Base-by-base conservation (phyloP, 2,329 filamentous ascomycete genomes). In the Massarina eburnea region DNA sequence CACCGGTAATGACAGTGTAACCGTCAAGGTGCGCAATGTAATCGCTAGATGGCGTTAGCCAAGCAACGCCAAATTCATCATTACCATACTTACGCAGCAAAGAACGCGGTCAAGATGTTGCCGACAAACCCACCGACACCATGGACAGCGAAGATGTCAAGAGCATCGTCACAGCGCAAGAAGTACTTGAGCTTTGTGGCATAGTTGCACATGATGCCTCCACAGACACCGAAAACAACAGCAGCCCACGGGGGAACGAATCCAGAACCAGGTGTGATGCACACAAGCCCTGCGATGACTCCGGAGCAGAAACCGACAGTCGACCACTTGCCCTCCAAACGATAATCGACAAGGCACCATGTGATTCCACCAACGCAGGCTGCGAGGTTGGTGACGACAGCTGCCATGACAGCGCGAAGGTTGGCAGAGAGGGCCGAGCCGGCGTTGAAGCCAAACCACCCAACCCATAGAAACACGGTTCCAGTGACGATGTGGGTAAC, bases 361-460 rank as follows among this genome's bases (percentile, higher is more conserved):
- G 88, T 94, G 40, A 96, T 84, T 38, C 90, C 90, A 45, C 89
- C 91, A 8, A 91, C 82, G 48, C 86, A 89, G 27, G 90, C 91
- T 19, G 90, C 85, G 22, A 95, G 75, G 68, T 95, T 94, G 43
- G 91, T 95, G 34, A 92, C 88, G 1, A 92, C 79, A 9, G 87
- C 88, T 35, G 91, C 91, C 85, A 95, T 90, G 59, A 95, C 80
- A 35, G 89, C 89, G 39, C 91, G 85, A 64, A 95, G 71, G 70
- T 94, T 95, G 41, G 89, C 89, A 39, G 84, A 79, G 44, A 94
- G 76, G 12, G 89, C 90, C 14, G 86, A 91, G 54, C 90, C 90
- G 39, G 88, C 89, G 61, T 95, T 96, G 82, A 96, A 96, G 38
- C 91, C 91, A 63, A 95, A 95, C 91, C 90, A 96, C 43, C 91